Percentiles rank a stretch among this genome's conserved stretches.
phyloP scores from a whole-genome alignment of 2,329 filamentous ascomycete species.

The Aspergillus sp. region DNA sequence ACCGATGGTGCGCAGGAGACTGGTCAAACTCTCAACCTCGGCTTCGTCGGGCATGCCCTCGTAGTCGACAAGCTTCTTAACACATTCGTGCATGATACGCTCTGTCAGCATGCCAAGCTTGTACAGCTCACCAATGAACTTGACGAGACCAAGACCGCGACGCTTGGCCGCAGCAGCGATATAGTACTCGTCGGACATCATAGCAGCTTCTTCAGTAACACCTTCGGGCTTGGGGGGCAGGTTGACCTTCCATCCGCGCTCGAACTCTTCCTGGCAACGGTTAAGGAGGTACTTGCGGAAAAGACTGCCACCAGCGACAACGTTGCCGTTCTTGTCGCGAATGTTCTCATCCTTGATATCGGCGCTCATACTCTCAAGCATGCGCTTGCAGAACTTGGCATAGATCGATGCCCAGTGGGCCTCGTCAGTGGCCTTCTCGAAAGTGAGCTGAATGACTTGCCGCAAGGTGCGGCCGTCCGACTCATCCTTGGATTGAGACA shows the following conservation, averaged over 20 bases:
- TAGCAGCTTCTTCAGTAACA: slow-evolving; percentile 64
- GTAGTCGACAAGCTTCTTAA: slow-evolving; percentile 94
- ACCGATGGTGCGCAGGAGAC: slow-evolving; percentile 88
- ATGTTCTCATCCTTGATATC: slow-evolving; percentile 96
- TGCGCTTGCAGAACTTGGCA: slow-evolving; percentile 94
- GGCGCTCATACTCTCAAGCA: slow-evolving; percentile 90
- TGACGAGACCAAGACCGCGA: slow-evolving; percentile 92
- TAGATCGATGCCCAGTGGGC: slow-evolving; percentile 99
- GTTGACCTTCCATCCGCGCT: slow-evolving; percentile 93
- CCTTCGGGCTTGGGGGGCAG: slow-evolving; percentile 74
- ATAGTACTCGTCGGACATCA: slow-evolving; percentile 97
- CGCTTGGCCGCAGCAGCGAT: slow-evolving; percentile 88
- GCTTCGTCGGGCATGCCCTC: slow-evolving; percentile 89
- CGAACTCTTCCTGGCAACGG: slow-evolving; percentile 97
- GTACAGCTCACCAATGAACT: slow-evolving; percentile 99
- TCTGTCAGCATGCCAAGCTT: slow-evolving; percentile 98
- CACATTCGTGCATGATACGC: slow-evolving; percentile 99
- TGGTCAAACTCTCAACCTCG: slow-evolving; percentile 91
- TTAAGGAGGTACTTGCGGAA: slow-evolving; percentile 99
- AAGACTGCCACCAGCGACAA: slow-evolving; percentile 85
- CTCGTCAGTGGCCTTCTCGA: slow-evolving; percentile 98
- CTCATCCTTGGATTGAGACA: slow-evolving; percentile 92
- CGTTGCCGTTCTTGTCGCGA: slow-evolving; percentile 79
- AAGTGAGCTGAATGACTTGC: slow-evolving; percentile 97
- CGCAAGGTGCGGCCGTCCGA: slow-evolving; percentile 87